Base-by-base conservation (phyloP, 1,139 yeast genomes). In the Protomyces inouyei region DNA sequence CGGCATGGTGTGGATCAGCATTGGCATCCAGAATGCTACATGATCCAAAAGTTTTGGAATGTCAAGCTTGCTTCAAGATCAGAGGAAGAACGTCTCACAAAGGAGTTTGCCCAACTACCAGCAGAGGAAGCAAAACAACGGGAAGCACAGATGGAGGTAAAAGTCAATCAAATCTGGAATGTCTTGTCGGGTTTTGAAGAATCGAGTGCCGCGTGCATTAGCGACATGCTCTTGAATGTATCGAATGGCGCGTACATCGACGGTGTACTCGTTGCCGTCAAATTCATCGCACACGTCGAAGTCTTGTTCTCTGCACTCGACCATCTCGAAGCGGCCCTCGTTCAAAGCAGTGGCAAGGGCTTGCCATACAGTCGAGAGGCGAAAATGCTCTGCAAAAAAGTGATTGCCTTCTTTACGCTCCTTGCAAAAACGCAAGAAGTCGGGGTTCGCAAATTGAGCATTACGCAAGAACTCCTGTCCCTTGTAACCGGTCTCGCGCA, bases 11-110 rank as follows among this genome's bases (percentile, higher is more conserved):
- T 88, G 70, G 87, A 88, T 69, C 96, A 92, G 74, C 96, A 91
- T 73, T 95, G 98, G 98, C 99, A 95, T 75, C 98, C 98, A 2
- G 98, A 95, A 74, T 95, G 98, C 77, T 95, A 91, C 73, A 95
- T 95, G 92, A 95, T 93, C 59, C 92, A 88, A 78, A 92, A 92
- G 59, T 92, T 91, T 72, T 95, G 98, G 98, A 92, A 90, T 72
- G 96, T 92, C 32, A 83, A 86, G 66, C 79, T 91, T n/a, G 80
- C 86, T n/a, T 61, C 25, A 60, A 51, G 64, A 61, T 60, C 40
- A 38, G 64, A 45, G 14, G 64, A 43, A 21, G 59, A 51, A 16
- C 52, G 45, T 12, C 40, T 46, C 32, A 51, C 46, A 6, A 18
- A 52, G 23, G 59, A 36, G 32, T 64, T 65, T 12, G 65, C 67